These are phyloP conservation scores for Chrysochromulina parva DNA, from an alignment of 78 protist species.

Conservation along the genomic window DNA sequence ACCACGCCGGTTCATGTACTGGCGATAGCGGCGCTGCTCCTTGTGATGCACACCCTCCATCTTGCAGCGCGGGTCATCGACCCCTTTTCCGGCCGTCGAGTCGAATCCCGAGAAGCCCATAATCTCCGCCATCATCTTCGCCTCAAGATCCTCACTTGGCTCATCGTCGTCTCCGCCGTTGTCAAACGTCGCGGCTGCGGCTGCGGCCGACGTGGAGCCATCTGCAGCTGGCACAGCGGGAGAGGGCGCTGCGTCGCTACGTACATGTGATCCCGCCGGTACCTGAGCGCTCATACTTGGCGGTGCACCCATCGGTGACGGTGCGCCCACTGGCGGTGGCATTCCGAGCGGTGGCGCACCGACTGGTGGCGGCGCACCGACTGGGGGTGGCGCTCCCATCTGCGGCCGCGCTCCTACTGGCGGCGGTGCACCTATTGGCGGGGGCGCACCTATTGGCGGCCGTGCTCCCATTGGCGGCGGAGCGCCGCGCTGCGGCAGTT, in stretches of 20 bases:
- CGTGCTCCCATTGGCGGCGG: no score
- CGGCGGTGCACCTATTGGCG: background rate
- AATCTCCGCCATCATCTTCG: slow-evolving; percentile 25
- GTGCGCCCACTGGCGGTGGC: no score
- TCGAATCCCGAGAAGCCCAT: background rate
- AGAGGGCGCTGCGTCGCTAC: no score
- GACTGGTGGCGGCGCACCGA: background rate
- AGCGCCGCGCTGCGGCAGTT: no score
- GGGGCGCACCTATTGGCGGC: background rate
- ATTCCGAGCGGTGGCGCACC: no score
- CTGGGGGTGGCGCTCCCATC: background rate
- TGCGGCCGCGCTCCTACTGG: background rate
- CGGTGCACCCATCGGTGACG: no score
- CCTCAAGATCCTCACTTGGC: background rate
- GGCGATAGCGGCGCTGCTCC: background rate
- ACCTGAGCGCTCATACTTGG: no score
- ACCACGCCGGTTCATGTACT: slow-evolving; percentile 47
- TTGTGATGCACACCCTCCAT: no score
- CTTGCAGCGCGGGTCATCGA: background rate
- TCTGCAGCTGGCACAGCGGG: no score
- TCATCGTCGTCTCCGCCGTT: background rate
- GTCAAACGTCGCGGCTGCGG: background rate
- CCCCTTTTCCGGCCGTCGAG: slow-evolving; percentile 23
- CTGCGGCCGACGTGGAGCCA: no score
- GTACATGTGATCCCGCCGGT: no score